These are phyloP conservation scores for Tylopilus subfusipes DNA, from an alignment of 768 basidiomycete species.

Conservation along the genomic window DNA sequence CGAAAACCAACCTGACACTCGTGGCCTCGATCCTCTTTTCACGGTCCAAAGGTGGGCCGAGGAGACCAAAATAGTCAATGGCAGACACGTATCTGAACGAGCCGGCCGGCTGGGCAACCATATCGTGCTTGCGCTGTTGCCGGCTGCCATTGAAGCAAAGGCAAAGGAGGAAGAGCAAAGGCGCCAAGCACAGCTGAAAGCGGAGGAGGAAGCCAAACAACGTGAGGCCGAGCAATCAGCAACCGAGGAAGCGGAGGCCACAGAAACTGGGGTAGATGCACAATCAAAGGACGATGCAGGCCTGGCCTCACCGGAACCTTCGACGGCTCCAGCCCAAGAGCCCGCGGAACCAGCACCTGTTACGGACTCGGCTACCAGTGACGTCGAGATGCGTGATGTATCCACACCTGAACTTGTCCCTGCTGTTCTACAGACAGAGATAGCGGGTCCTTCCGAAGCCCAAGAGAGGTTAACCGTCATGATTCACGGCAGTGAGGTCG, in stretches of 20 bases:
- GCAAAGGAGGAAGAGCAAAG: slow-evolving; percentile 38
- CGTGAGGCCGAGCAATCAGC: slow-evolving; percentile 33
- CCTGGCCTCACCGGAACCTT: slow-evolving; percentile 11
- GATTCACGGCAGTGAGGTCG: slow-evolving; percentile 89
- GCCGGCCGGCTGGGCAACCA: slow-evolving; percentile 67
- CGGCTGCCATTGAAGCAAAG: slow-evolving; percentile 67
- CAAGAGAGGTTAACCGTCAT: slow-evolving; percentile 76
- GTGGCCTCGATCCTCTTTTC: slow-evolving; percentile 70
- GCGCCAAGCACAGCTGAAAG: slow-evolving; percentile 48
- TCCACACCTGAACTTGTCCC: slow-evolving; percentile 19
- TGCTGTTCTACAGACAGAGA: slow-evolving; percentile 15
- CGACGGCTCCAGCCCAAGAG: slow-evolving; percentile 10
- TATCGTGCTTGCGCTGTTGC: slow-evolving; percentile 68
- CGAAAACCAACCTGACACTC: slow-evolving; percentile 42
- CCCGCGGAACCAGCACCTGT: slow-evolving; percentile 16
- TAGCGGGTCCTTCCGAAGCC: slow-evolving; percentile 34
- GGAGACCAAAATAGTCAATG: slow-evolving; percentile 78
- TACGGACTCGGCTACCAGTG: slow-evolving; percentile 35
- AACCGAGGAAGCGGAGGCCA: slow-evolving; percentile 33
- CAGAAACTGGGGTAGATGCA: slow-evolving; percentile 24
- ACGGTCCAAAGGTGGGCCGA: slow-evolving; percentile 89
- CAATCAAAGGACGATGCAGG: slow-evolving; percentile 14
- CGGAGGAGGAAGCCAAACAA: slow-evolving; percentile 46
- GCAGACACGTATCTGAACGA: slow-evolving; percentile 67
- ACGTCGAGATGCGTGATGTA: slow-evolving; percentile 52